Percentiles rank a stretch among this genome's conserved stretches.
phyloP scores from a whole-genome alignment of 257 asterid species.

The Mentha longifolia region DNA sequence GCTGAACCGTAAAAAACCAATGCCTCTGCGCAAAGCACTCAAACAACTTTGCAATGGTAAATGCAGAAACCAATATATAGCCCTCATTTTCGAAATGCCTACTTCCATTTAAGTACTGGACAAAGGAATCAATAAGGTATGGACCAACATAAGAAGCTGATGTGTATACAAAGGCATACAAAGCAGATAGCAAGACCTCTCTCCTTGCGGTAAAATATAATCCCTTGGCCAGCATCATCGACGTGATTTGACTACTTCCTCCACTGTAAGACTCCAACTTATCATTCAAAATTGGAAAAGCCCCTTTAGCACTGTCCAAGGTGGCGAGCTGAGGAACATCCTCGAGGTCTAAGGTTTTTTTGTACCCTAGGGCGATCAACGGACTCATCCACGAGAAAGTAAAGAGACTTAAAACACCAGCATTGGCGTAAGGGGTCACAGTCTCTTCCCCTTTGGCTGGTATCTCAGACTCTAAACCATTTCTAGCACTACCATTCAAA shows the following conservation, averaged over 20 bases:
- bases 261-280: slow-evolving; percentile 51
- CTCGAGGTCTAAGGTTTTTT: slow-evolving; percentile 75
- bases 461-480: slow-evolving; percentile 40
- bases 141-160: slow-evolving; percentile 82
- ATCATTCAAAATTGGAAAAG: slow-evolving; percentile 56
- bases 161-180: slow-evolving; percentile 52
- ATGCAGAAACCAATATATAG: slow-evolving; percentile 56
- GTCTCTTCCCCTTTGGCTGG: slow-evolving; percentile 61
- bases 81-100: slow-evolving; percentile 58
- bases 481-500: slow-evolving; percentile 49
- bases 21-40: slow-evolving; percentile 79
- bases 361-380: slow-evolving; percentile 69
- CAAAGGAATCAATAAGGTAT: slow-evolving; percentile 72
- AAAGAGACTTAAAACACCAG: slow-evolving; percentile 61
- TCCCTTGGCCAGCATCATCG: slow-evolving; percentile 74
- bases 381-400: slow-evolving; percentile 84
- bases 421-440: slow-evolving; percentile 77
- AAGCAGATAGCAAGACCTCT: slow-evolving; percentile 60
- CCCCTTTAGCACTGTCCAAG: slow-evolving; percentile 62
- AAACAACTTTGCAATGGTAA: slow-evolving; percentile 69
- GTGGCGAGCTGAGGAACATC: slow-evolving; percentile 84
- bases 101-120: slow-evolving; percentile 70
- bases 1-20: slow-evolving; percentile 78
- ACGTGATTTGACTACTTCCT: slow-evolving; percentile 50
- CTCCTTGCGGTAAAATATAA: slow-evolving; percentile 57